These are phyloP conservation scores for Sutorius australiensis DNA, from an alignment of 768 basidiomycete species.

Conservation along the genomic window DNA sequence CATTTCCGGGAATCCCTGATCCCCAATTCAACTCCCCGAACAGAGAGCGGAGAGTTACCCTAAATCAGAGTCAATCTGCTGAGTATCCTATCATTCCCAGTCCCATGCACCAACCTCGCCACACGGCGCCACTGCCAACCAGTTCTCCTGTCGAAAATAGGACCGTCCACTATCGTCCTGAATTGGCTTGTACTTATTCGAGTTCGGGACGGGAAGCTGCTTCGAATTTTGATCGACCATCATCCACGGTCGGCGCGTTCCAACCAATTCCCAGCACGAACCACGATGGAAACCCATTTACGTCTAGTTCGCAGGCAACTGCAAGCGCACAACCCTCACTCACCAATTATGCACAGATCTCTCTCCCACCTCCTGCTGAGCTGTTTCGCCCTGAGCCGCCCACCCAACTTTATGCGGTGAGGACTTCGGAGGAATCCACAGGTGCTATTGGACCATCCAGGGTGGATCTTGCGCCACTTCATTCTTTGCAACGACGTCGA, in stretches of 20 bases:
- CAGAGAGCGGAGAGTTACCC: constrained; percentile 13
- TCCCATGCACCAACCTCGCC: constrained; percentile 4
- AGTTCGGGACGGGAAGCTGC: constrained; percentile 17
- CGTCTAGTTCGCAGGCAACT: constrained; percentile 9
- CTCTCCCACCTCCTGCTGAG: constrained; percentile 33
- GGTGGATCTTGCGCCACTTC: constrained; percentile 55
- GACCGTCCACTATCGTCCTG: constrained; percentile 10
- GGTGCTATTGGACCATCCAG: constrained; percentile 24
- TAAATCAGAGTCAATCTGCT: constrained; percentile 14
- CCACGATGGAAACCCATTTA: constrained; percentile 6
- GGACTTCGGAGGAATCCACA: constrained; percentile 17
- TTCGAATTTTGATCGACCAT: constrained; percentile 16
- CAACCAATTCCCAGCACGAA: constrained; percentile 5
- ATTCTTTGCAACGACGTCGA: constrained; percentile 51
- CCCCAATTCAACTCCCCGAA: constrained; percentile 2
- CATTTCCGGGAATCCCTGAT: constrained; percentile 19
- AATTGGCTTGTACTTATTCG: constrained; percentile 15
- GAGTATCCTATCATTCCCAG: constrained; percentile 7
- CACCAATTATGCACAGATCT: constrained; percentile 20
- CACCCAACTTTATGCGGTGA: constrained; percentile 30
- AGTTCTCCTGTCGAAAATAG: constrained; percentile 11
- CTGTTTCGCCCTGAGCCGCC: constrained; percentile 27
- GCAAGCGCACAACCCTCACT: constrained; percentile 8
- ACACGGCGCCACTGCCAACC: not conserved
- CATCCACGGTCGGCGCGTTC: constrained; percentile 17